Base-by-base conservation (phyloP, 495 filamentous ascomycete species). In the Penicillium diatomitis region DNA sequence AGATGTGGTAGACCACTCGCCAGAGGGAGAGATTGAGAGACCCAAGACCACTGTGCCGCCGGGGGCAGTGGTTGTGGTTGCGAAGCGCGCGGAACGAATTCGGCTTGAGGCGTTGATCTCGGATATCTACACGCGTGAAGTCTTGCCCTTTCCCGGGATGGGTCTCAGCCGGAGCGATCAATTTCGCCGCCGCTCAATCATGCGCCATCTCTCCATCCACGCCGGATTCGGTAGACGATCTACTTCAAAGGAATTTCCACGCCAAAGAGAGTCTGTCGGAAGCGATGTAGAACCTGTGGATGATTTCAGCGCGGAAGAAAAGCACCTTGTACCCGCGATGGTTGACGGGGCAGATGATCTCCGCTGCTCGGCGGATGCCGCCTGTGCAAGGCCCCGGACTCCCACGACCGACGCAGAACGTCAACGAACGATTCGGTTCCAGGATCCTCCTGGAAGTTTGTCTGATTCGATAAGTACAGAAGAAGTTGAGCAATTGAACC, bases 61-160 rank as follows among this genome's bases (percentile, higher is more conserved):
- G 5, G 45, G 50, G 11, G 48, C 52, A 59, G 67, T 46, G 11
- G 53, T 51, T 11, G 58, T 85, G 28, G 69, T 73, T 33, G 86
- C 90, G 1, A 75, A 82, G 32, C 76, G 90, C 41, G 73, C 78
- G 30, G 88, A 95, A 38, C 75, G 92, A 41, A 80, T 85, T 43
- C 83, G 86, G 8, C 67, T 96, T 5, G 92, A 98, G 61, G 72
- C 75, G 46, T 64, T 80, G 20, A 72, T 98, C 20, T 66, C 77
- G 9, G 86, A 90, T 51, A 81, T 95, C 33, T 98, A 91, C 83
- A 94, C 86, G 9, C 79, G 81, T 40, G 89, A 95, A 49, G 66
- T 81, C 2, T 67, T 98, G 38, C 86, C 90, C 7, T 90, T 84
- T 57, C 90, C 90, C n/a, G 88, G 88, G 27, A 94, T 95, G 79